Evolutionary conservation across 768 basidiomycete species (phyloP), one percentile per base, ranked within the genome.

Genomic region (Leucogyrophana mollusca): DNA sequence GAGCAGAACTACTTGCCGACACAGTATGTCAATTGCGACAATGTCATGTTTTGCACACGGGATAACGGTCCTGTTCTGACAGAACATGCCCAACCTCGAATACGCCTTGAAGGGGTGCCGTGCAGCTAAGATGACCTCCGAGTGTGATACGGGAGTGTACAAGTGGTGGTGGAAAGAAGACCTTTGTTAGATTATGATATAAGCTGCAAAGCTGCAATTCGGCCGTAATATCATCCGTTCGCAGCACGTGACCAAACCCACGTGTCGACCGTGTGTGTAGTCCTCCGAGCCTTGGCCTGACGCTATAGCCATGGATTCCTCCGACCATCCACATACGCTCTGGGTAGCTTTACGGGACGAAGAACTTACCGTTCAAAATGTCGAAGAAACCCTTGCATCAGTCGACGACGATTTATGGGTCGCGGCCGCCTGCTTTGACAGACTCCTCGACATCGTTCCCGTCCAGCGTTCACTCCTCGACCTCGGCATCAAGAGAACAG

Each of bases 401-500:
- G 67, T 86, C 33, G 64, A 69, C 34, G 82, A 91, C 56, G 85
- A 93, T 62, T 66, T 83, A 8, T 93, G 90, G 89, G 84, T 83
- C 13, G 77, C 76, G 30, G 79, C 85, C n/a, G 87, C 89, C 2
- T 86, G 81, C 55, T 68, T 73, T 20, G 88, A 90, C 67, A 74
- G 85, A 46, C 63, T 85, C 20, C 67, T 85, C n/a, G 71, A 85
- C 50, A 71, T 82, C 59, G 66, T 74, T 17, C 61, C 60, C 43
- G 64, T 80, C 11, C 83, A 90, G 52, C 72, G 72, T 41, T 69
- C 70, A 8, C 69, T 93, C 22, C 71, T 91, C 20, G 70, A 79
- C 30, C 61, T 82, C 21, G 92, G 87, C 8, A 66, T 92, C 38
- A 57, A 76, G 52, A 76, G 87, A 54, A 85, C 84, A 6, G 59